Base-by-base conservation (phyloP, 2,329 filamentous ascomycete genomes). In the Cytospora schulzeri region DNA sequence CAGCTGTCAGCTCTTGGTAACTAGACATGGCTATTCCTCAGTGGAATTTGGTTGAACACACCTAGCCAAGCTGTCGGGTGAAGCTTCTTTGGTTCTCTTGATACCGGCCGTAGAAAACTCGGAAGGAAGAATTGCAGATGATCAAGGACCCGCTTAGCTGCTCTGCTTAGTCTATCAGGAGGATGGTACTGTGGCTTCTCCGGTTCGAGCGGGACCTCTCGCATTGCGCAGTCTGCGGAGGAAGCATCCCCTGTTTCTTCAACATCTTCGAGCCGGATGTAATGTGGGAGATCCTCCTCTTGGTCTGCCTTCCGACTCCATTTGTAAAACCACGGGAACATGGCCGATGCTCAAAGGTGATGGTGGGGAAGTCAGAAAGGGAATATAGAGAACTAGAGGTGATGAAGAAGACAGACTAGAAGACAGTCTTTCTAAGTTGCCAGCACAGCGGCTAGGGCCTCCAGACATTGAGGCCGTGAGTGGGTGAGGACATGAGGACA, bases 21-120 rank as follows among this genome's bases (percentile, higher is more conserved):
- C 41, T 14, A 28, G 17, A 41, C 1, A 53, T 17, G 5, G 2
- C 2, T 24, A 24, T n/a, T 7, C 17, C 19, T 9, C 17, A 4
- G 38, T 15, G 15, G 0, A 6, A 14, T 19, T 11, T 29, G 12
- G 9, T 22, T 41, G n/a, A 6, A 11, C 57, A 19, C 58, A 66
- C 66, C 66, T 59, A 68, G n/a, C 66, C 66, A 68, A 3, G 64
- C 66, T 41, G 64, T 64, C n/a, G 63, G n/a, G 24, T 66, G 60
- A n/a, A 63, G 35, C 22, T 48, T 66, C 35, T 45, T 66, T 7
- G 55, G 60, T n/a, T 55, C 35, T 8, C 26, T 24, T 8, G 66
- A 14, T 4, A 31, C 33, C 15, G 24, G 26, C 38, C 60, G 53
- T 12, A 62, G 28, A 14, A 62, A 62, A 26, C 38, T 35, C 14